phyloP scores from a whole-genome alignment of 805 yeast species.

The Wickerhamiella shivajii region DNA sequence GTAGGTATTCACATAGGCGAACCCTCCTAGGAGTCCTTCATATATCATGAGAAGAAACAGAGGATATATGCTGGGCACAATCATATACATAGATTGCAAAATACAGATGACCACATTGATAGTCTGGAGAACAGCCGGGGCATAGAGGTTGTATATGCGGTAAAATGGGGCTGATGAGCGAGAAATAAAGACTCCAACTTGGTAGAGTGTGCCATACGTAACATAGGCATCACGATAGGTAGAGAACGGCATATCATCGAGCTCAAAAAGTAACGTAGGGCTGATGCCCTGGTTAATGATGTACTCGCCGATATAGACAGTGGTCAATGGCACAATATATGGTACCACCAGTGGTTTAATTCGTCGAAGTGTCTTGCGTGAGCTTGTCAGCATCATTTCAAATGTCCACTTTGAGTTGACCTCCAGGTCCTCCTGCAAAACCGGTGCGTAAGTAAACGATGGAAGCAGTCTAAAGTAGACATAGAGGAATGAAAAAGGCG shows the following conservation, averaged over 20 bases:
- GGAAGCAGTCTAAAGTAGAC: conserved; percentile 24
- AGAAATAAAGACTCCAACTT: conserved; percentile 83
- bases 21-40: conserved; percentile 83
- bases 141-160: conserved; percentile 42
- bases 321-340: conserved; percentile 68
- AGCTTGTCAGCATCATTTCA: too few species aligned
- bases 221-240: conserved; percentile 78
- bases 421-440: too few species aligned
- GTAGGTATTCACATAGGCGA: conserved; percentile 80
- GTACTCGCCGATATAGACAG: conserved; percentile 80
- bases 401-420: too few species aligned
- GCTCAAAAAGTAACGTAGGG: conserved; percentile 72
- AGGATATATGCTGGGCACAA: conserved; percentile 45
- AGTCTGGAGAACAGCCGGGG: conserved; percentile 52
- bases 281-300: conserved; percentile 82
- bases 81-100: conserved; percentile 46
- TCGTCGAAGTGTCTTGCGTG: conserved; percentile 19
- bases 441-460: conserved; percentile 11
- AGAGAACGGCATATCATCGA: conserved; percentile 53
- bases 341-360: conserved; percentile 24
- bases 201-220: conserved; percentile 78
- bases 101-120: conserved; percentile 45
- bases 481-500: conserved; percentile 23
- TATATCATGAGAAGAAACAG: conserved; percentile 55
- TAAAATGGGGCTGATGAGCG: conserved; percentile 64